These are phyloP conservation scores for Digitaria exilis DNA, from an alignment of 202 grass and related monocot species.

Conservation along the genomic window DNA sequence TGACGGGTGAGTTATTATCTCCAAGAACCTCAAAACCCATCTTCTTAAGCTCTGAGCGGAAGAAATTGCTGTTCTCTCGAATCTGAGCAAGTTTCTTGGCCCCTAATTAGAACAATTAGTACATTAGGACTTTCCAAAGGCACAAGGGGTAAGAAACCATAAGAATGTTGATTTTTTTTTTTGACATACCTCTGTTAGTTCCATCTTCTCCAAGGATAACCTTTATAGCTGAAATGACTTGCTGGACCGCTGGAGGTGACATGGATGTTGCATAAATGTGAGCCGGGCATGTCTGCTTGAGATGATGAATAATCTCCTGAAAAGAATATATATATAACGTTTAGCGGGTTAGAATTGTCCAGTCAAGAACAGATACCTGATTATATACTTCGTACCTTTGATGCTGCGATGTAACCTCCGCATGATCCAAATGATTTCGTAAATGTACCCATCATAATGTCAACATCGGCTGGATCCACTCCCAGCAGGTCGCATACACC, in stretches of 20 bases:
- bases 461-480: conserved; percentile 83
- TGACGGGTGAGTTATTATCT: conserved; percentile 88
- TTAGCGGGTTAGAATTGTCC: conserved; percentile 29
- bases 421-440: conserved; percentile 97
- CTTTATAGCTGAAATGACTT: conserved; percentile 91
- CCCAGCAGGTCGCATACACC: conserved; percentile 88
- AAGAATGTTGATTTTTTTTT: not conserved
- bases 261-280: conserved; percentile 98
- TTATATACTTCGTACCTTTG: conserved; percentile 58
- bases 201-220: conserved; percentile 94
- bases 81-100: conserved; percentile 88
- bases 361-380: conserved; percentile 16
- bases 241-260: conserved; percentile 92
- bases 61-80: conserved; percentile 98
- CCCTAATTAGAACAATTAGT: conserved; percentile 48
- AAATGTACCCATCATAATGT: conserved; percentile 99
- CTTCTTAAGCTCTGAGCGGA: conserved; percentile 87
- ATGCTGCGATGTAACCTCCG: conserved; percentile 94
- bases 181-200: conserved; percentile 73
- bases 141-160: not conserved
- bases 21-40: conserved; percentile 99
- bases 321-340: conserved; percentile 22
- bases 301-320: conserved; percentile 91
- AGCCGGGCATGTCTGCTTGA: conserved; percentile 76
- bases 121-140: conserved; percentile 29